Evolutionary conservation across 352 stramenopile species (phyloP).

Genomic region (Pythium pectinolyticum): DNA sequence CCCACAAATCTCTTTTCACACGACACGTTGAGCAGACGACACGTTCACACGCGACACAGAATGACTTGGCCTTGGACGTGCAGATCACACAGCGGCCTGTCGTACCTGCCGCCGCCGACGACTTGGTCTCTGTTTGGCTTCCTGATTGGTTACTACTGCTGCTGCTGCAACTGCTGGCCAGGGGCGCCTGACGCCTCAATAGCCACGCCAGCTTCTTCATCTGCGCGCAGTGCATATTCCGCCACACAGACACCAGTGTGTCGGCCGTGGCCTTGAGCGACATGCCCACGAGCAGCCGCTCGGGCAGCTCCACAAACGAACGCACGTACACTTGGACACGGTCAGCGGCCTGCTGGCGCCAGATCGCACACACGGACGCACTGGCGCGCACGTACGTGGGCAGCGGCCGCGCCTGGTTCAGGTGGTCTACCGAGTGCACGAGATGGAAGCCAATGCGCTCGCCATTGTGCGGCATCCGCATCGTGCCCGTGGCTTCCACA

Average conservation of each 20-base stretch:
- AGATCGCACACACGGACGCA: slow-evolving; percentile 44
- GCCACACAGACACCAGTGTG: slow-evolving; percentile 24
- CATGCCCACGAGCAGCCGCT: slow-evolving; percentile 11
- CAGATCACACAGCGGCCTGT: slow-evolving; percentile 21
- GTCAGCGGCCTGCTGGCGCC: slow-evolving; percentile 27
- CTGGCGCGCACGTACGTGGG: slow-evolving; percentile 29
- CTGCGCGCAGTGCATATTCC: slow-evolving; percentile 24
- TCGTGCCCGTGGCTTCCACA: slow-evolving; percentile 47
- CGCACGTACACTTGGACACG: slow-evolving; percentile 24
- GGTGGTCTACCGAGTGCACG: slow-evolving; percentile 45
- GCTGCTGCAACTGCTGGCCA: no score
- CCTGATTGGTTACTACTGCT: background rate
- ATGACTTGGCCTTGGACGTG: slow-evolving; percentile 23
- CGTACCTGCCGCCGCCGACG: background rate
- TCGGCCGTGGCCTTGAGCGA: slow-evolving; percentile 15
- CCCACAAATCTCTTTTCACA: slow-evolving; percentile 22
- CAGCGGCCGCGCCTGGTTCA: slow-evolving; percentile 8
- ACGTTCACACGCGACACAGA: slow-evolving; percentile 20
- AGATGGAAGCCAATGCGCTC: slow-evolving; percentile 59
- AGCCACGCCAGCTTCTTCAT: slow-evolving; percentile 34
- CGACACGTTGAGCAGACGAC: slow-evolving; percentile 23
- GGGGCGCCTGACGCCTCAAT: no score
- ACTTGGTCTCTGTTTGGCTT: background rate
- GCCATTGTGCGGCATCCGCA: slow-evolving; percentile 29
- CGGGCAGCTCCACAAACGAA: slow-evolving; percentile 18